A percentile compares a stretch with the other conserved stretches of the same genome.
Conservation (phyloP, 208 protist genomes). For the Wallacemonas sp. region DNA sequence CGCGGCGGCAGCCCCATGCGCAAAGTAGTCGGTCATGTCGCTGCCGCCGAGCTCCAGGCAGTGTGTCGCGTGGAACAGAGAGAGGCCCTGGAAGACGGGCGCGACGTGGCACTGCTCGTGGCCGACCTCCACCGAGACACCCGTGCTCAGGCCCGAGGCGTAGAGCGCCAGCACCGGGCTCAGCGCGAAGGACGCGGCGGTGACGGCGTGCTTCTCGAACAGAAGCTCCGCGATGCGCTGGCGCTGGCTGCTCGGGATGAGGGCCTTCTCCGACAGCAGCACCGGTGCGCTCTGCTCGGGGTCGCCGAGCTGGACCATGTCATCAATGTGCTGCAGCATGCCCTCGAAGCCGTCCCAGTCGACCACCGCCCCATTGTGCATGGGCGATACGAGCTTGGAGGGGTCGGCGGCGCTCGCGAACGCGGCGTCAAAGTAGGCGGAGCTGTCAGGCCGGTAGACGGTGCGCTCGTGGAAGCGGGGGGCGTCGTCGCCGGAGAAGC, state of each 20-base stretch:
- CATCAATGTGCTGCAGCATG: constrained; percentile 67
- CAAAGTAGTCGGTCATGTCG: constrained; percentile 62
- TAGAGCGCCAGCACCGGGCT: constrained; percentile 91
- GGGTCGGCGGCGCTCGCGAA: constrained; percentile 43
- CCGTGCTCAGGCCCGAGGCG: constrained; percentile 81
- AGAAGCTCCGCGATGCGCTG: constrained; percentile 88
- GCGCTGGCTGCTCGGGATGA: constrained; percentile 81
- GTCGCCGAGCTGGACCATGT: constrained; percentile 64
- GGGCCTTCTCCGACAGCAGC: constrained; percentile 87
- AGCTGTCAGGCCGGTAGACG: constrained; percentile 4
- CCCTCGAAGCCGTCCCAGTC: constrained; percentile 91
- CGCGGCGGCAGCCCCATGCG: constrained; percentile 10
- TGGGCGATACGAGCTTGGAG: constrained; percentile 33
- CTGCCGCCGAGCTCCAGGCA: constrained; percentile 79
- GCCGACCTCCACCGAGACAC: constrained; percentile 95
- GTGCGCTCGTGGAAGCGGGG: constrained; percentile 82
- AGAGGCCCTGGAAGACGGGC: constrained; percentile 98
- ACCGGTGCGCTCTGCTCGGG: constrained; percentile 73
- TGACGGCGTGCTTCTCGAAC: constrained; percentile 82
- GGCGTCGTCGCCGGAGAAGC: constrained; percentile 86
- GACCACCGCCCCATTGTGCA: constrained; percentile 64
- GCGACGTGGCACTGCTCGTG: constrained; percentile 97
- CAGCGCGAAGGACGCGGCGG: constrained; percentile 62
- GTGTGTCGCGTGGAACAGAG: constrained; percentile 92
- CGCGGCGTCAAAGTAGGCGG: constrained; percentile 25